Percentiles rank a stretch among this genome's conserved stretches.
Evolutionary conservation across 139 green algal genomes (phyloP).

Genomic region (Penium margaritaceum): DNA sequence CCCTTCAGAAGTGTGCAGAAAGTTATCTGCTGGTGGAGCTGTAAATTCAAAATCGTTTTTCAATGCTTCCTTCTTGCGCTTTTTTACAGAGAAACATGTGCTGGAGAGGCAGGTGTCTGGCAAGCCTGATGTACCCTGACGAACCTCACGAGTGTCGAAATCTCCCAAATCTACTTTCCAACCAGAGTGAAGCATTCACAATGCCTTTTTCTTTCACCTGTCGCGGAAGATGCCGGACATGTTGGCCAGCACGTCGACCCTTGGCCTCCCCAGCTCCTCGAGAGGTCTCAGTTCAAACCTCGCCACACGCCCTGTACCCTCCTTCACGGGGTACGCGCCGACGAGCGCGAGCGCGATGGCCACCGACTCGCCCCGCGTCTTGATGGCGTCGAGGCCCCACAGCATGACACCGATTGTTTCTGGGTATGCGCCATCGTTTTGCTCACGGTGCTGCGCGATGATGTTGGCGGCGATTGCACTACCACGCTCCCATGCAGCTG

Average conservation of each 20-base stretch:
- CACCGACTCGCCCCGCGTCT: slow-evolving; percentile 71
- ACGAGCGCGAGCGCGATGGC: slow-evolving; percentile 81
- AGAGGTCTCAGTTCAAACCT: slow-evolving; percentile 73
- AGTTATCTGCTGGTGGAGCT: no score
- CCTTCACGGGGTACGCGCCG: slow-evolving; percentile 67
- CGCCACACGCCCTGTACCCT: slow-evolving; percentile 73
- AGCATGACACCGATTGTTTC: slow-evolving; percentile 93
- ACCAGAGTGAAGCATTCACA: no score
- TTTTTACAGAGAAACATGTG: no score
- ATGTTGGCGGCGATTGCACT: slow-evolving; percentile 57
- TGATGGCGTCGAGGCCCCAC: slow-evolving; percentile 95
- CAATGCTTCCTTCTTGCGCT: no score
- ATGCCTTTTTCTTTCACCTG: no score
- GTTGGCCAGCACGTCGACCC: slow-evolving; percentile 90
- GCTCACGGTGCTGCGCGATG: slow-evolving; percentile 56
- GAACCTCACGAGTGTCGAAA: no score
- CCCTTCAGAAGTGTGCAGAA: no score
- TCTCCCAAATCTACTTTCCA: no score
- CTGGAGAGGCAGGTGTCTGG: no score
- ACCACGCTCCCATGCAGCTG: slow-evolving; percentile 70
- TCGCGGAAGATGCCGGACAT: slow-evolving; percentile 93
- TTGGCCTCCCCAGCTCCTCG: slow-evolving; percentile 66
- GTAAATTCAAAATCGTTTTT: no score
- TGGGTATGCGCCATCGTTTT: slow-evolving; percentile 59
- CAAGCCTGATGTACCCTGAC: no score